A percentile compares a stretch with the other conserved stretches of the same genome.
Conservation (phyloP, 1,284 basidiomycete genomes). For the Bothia castanella region DNA sequence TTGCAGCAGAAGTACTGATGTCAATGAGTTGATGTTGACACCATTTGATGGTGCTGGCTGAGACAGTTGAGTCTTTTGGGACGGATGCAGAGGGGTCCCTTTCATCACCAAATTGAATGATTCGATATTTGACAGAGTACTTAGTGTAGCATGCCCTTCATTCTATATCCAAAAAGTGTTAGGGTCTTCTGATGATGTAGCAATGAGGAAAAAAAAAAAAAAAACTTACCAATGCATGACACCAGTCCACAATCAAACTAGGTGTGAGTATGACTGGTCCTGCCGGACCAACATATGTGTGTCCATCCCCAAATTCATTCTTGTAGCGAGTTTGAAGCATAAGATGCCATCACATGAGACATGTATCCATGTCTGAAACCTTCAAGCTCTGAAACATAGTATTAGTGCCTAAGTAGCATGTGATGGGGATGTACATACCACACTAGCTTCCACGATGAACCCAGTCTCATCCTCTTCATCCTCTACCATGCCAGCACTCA, state of each 20-base stretch:
- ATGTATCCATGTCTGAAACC: not conserved
- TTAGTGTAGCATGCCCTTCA: not conserved
- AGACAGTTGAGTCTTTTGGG: not conserved
- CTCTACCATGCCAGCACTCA: no score
- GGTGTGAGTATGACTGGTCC: not conserved
- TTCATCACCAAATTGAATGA: constrained; percentile 5
- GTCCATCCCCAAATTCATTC: not conserved
- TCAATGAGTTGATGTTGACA: constrained; percentile 1
- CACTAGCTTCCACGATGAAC: no score
- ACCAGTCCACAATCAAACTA: constrained; percentile 9
- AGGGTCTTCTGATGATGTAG: not conserved
- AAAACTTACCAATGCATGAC: not conserved
- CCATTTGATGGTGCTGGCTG: not conserved
- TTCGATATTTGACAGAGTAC: not conserved
- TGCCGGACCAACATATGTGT: constrained; percentile 1
- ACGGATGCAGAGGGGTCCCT: not conserved
- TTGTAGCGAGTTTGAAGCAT: constrained; percentile 1
- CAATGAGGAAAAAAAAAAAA: not conserved
- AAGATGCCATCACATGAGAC: not conserved
- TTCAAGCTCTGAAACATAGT: not conserved
- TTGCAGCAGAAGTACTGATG: constrained; percentile 4
- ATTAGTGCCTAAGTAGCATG: no score
- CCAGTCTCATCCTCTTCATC: no score
- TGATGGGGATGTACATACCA: no score
- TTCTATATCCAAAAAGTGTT: constrained; percentile 2